phyloP scores from a whole-genome alignment of 352 stramenopile species.

The Phytopythium litorale region DNA sequence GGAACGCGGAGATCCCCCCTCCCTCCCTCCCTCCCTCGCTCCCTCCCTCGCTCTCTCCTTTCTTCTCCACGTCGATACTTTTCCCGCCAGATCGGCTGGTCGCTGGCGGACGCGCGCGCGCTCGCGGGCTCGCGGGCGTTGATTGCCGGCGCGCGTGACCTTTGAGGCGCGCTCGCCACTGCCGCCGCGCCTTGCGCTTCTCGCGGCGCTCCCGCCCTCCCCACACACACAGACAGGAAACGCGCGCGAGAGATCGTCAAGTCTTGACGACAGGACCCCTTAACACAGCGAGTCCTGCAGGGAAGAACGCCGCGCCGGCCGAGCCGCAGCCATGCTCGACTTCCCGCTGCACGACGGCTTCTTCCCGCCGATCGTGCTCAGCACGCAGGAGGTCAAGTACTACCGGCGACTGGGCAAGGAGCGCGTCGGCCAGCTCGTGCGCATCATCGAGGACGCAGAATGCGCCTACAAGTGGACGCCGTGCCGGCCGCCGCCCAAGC shows the following conservation, averaged over 20 bases:
- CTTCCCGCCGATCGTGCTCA: slow-evolving; percentile 77
- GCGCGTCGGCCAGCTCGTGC: slow-evolving; percentile 64
- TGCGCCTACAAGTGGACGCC: slow-evolving; percentile 71
- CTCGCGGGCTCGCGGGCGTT: too few species aligned
- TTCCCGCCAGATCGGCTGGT: neutral
- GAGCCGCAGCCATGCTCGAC: slow-evolving; percentile 34
- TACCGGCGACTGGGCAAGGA: slow-evolving; percentile 79
- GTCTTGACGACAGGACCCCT: neutral
- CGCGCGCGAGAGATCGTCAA: neutral
- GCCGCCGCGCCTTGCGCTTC: neutral
- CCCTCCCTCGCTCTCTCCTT: too few species aligned
- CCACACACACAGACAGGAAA: neutral
- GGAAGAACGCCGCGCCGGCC: neutral
- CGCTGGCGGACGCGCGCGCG: too few species aligned
- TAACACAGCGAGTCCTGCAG: neutral
- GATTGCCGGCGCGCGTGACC: neutral
- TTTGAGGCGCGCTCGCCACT: neutral
- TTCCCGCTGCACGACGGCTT: slow-evolving; percentile 77
- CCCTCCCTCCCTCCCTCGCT: too few species aligned
- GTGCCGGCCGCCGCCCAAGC: slow-evolving; percentile 5
- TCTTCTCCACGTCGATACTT: neutral
- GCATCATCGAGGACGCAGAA: slow-evolving; percentile 77
- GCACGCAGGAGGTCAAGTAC: slow-evolving; percentile 61
- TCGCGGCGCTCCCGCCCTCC: neutral
- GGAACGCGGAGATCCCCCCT: too few species aligned